These are phyloP conservation scores for Epichloe sylvatica DNA, from an alignment of 2,329 filamentous ascomycete species.

Conservation along the genomic window DNA sequence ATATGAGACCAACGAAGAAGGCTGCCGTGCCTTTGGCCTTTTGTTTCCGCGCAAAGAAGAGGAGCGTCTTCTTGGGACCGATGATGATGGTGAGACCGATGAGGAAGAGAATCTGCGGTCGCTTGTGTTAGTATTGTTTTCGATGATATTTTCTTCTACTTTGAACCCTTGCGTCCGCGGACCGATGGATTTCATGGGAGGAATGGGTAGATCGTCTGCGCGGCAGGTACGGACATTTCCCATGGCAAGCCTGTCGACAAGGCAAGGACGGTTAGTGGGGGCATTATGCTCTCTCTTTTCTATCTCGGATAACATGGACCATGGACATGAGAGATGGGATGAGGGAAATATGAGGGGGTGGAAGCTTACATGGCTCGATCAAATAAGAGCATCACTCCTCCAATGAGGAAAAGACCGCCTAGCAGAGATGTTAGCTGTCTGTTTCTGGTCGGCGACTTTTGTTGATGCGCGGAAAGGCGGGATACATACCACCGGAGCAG, in stretches of 20 bases:
- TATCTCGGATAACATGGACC: background rate
- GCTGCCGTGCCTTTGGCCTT: conserved; percentile 85
- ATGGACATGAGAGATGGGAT: background rate
- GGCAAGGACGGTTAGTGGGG: background rate
- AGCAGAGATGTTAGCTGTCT: conserved; percentile 7
- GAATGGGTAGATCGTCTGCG: background rate
- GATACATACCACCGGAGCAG: conserved; percentile 80
- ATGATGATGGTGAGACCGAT: conserved; percentile 94
- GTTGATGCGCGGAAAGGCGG: no score
- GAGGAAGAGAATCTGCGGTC: conserved; percentile 80
- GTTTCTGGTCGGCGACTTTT: conserved; percentile 8
- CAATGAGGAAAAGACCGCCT: conserved; percentile 91
- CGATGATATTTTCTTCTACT: background rate
- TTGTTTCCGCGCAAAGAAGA: conserved; percentile 88
- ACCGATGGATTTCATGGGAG: background rate
- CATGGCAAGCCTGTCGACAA: conserved; percentile 66
- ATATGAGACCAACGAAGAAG: conserved; percentile 66
- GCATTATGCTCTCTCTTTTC: background rate
- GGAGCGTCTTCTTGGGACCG: conserved; percentile 74
- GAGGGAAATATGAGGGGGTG: background rate
- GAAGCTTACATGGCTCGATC: conserved; percentile 74
- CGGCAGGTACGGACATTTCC: conserved; percentile 55
- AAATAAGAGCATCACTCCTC: conserved; percentile 93
- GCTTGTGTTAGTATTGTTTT: conserved; percentile 6
- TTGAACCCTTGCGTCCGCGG: background rate